Evolutionary conservation across 768 basidiomycete species (phyloP).

Genomic region (Cubamyces lactineus): DNA sequence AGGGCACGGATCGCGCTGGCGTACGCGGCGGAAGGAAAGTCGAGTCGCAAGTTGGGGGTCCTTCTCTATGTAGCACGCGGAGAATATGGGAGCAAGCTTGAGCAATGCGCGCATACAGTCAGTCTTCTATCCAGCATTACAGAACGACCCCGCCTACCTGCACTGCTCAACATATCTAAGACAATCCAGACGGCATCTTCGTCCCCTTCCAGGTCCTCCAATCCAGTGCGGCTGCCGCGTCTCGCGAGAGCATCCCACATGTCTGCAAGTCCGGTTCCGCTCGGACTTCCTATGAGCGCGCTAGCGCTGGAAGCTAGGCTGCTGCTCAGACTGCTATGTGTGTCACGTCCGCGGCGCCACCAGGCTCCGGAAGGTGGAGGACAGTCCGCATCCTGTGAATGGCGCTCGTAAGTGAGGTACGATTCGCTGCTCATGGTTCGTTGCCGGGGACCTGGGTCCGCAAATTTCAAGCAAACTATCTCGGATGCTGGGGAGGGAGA

Average conservation of each 20-base stretch:
- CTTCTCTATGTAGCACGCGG: conserved; percentile 32
- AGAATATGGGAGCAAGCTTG: conserved; percentile 28
- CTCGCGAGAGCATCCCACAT: conserved; percentile 22
- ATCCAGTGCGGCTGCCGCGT: conserved; percentile 14
- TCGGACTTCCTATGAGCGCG: conserved; percentile 14
- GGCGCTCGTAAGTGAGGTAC: neutral
- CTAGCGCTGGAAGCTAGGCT: conserved; percentile 18
- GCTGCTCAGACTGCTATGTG: conserved; percentile 1
- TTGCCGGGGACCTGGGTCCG: neutral
- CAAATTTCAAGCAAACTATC: conserved; percentile 19
- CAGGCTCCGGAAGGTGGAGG: conserved; percentile 13
- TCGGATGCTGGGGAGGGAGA: conserved; percentile 3
- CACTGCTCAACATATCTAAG: conserved; percentile 29
- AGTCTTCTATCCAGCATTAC: neutral
- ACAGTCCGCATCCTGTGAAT: neutral
- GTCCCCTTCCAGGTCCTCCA: conserved; percentile 11
- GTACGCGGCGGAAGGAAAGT: conserved; percentile 25
- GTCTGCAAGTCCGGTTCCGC: conserved; percentile 11
- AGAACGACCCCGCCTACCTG: conserved; percentile 22
- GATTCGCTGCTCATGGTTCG: conserved; percentile 18
- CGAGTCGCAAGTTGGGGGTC: conserved; percentile 20
- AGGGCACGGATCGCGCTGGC: conserved; percentile 20
- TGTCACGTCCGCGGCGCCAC: conserved; percentile 30
- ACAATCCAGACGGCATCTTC: conserved; percentile 30
- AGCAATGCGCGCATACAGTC: neutral